A percentile compares a stretch with the other conserved stretches of the same genome.
These are phyloP conservation scores for Didymella glomerata DNA, from an alignment of 2,329 filamentous ascomycete species.

Conservation along the genomic window DNA sequence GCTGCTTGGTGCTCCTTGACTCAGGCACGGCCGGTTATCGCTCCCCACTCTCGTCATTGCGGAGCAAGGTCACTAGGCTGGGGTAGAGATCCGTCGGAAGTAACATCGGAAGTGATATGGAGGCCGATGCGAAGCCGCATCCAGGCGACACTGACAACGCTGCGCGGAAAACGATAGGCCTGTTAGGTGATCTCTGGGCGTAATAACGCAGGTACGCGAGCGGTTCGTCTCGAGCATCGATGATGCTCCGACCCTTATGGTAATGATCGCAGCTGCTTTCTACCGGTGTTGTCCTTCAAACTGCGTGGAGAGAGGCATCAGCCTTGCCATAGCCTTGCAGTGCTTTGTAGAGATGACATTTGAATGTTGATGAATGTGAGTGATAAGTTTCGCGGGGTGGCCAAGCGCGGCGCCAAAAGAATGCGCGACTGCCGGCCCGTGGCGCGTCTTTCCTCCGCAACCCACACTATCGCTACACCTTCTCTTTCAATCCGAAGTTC, in stretches of 20 bases:
- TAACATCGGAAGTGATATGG: slow-evolving; percentile 18
- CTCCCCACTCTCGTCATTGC: slow-evolving; percentile 22
- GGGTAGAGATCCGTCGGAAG: slow-evolving; percentile 14
- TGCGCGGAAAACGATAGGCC: slow-evolving; percentile 3
- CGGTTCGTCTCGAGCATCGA: neutral
- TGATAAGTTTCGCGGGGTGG: neutral
- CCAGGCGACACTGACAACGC: neutral
- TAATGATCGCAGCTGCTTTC: neutral
- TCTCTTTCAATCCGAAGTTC: neutral
- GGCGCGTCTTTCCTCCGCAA: neutral
- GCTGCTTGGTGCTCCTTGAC: neutral
- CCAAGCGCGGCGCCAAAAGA: neutral
- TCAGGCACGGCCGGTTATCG: slow-evolving; percentile 20
- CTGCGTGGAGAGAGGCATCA: neutral
- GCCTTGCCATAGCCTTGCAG: neutral
- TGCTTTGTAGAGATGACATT: neutral
- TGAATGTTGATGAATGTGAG: neutral
- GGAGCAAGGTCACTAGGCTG: slow-evolving; percentile 13
- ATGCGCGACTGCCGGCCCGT: neutral
- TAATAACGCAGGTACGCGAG: neutral
- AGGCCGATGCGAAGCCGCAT: slow-evolving; percentile 2
- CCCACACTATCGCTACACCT: neutral
- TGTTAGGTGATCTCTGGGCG: neutral
- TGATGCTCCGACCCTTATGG: neutral
- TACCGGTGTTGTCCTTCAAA: neutral